Base-by-base conservation (phyloP, 2,329 filamentous ascomycete genomes). In the Mollisia scopiformis region DNA sequence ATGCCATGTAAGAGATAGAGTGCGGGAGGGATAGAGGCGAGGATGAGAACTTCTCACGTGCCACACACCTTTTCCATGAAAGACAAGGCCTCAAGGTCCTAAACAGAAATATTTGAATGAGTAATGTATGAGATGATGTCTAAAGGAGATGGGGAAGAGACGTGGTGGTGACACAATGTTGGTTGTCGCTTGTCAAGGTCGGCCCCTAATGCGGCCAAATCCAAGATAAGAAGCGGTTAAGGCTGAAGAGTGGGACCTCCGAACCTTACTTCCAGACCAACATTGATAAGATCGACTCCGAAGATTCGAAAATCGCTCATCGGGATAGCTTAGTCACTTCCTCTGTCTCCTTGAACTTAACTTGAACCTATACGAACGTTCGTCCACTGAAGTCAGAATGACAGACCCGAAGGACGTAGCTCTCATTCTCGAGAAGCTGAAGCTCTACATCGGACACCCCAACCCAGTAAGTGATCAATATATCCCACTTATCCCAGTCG, bases 371-470 rank as follows among this genome's bases (percentile, higher is more conserved):
- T 43, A 21, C 39, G 6, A 19, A 21, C 3, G 2, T 19, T 43
- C 39, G n/a, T 6, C n/a, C n/a, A 10, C n/a, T n/a, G 21, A 47
- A 47, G 43, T 50, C 50, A 55, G 30, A 14, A 66, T 66, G 62
- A 56, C 63, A 33, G 66, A 66, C 43, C 49, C 49, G 16, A 51
- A 33, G 21, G 49, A 30, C 11, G 49, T 61, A 7, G 57, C 56
- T 10, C 56, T 66, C 19, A 58, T 68, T 23, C 60, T 66, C 19
- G 58, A 57, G 14, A 64, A 64, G 16, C 56, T 63, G n/a, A 68
- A 68, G 27, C 57, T 66, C n/a, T 68, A 68, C 35, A 61, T 49
- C 37, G 52, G 62, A 23, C 60, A 62, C 28, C 66, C 64, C 1
- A 35, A 66, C 27, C 57, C 66, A 4, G 65, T 65, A 59, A 55